Conservation (phyloP, 208 protist genomes). For the Trypanosoma platydactyli region DNA sequence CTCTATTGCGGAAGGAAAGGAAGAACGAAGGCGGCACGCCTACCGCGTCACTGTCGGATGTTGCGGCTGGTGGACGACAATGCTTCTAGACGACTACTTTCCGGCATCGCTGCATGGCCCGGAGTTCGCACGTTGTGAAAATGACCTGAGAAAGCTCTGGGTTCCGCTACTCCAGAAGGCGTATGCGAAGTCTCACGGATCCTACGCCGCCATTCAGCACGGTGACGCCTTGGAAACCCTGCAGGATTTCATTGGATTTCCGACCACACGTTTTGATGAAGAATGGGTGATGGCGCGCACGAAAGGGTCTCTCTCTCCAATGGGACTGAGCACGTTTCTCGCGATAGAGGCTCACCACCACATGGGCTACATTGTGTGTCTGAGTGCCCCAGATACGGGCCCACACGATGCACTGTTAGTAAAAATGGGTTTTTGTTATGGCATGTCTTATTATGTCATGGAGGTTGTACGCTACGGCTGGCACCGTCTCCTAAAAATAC, state of each 20-base stretch:
- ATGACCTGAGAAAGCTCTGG: constrained; percentile 80
- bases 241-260: constrained; percentile 70
- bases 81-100: constrained; percentile 86
- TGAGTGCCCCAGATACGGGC: constrained; percentile 45
- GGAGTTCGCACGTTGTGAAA: constrained; percentile 40
- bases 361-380: constrained; percentile 34
- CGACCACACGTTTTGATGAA: constrained; percentile 59
- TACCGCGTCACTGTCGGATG: constrained; percentile 87
- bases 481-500: constrained; percentile 46
- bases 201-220: constrained; percentile 73
- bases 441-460: constrained; percentile 51
- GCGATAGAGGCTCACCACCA: constrained; percentile 19
- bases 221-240: constrained; percentile 79
- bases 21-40: constrained; percentile 56
- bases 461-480: constrained; percentile 29
- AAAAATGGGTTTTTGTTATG: constrained; percentile 34
- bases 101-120: constrained; percentile 48
- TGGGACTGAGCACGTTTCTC: constrained; percentile 2
- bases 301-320: background rate
- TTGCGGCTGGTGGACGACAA: constrained; percentile 77
- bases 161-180: constrained; percentile 84
- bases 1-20: constrained; percentile 30
- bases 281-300: background rate
- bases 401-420: constrained; percentile 3
- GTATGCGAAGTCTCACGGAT: constrained; percentile 84